These are phyloP conservation scores for Mycena galopus DNA, from an alignment of 768 basidiomycete species.

Conservation along the genomic window DNA sequence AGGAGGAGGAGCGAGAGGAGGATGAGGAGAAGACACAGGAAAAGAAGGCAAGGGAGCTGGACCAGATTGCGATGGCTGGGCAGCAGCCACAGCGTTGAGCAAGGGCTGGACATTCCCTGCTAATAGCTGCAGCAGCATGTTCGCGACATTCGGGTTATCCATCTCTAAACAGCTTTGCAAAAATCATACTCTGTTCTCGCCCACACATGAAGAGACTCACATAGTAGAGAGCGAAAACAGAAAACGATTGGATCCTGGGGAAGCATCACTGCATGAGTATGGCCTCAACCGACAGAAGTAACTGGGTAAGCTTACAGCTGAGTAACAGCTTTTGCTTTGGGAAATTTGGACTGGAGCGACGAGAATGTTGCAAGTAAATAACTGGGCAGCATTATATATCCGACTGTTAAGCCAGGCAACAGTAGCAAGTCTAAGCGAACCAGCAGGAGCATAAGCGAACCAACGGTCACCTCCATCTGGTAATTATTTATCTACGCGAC, in stretches of 20 bases:
- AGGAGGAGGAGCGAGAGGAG: too few species aligned
- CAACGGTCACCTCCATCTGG: not conserved
- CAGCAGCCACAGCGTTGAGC: too few species aligned
- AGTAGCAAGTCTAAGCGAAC: not conserved
- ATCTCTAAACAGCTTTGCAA: too few species aligned
- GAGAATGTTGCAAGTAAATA: not conserved
- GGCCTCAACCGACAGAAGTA: not conserved
- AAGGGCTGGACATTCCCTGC: too few species aligned
- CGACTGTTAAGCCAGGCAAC: not conserved
- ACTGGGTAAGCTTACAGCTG: conserved; percentile 1
- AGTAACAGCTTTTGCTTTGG: not conserved
- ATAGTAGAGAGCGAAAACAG: not conserved
- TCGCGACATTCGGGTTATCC: too few species aligned
- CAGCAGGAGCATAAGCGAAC: not conserved
- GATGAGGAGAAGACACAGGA: too few species aligned
- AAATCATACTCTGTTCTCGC: too few species aligned
- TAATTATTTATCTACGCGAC: conserved; percentile 1
- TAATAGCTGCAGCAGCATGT: too few species aligned
- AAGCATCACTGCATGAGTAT: not conserved
- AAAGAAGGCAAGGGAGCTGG: too few species aligned
- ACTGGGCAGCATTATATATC: not conserved
- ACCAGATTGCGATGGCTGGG: too few species aligned
- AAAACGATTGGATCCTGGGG: not conserved
- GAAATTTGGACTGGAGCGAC: not conserved
- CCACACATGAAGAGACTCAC: too few species aligned